A percentile compares a stretch with the other conserved stretches of the same genome.
These are phyloP conservation scores for Curvularia lunata DNA, from an alignment of 2,329 filamentous ascomycete species.

Conservation along the genomic window DNA sequence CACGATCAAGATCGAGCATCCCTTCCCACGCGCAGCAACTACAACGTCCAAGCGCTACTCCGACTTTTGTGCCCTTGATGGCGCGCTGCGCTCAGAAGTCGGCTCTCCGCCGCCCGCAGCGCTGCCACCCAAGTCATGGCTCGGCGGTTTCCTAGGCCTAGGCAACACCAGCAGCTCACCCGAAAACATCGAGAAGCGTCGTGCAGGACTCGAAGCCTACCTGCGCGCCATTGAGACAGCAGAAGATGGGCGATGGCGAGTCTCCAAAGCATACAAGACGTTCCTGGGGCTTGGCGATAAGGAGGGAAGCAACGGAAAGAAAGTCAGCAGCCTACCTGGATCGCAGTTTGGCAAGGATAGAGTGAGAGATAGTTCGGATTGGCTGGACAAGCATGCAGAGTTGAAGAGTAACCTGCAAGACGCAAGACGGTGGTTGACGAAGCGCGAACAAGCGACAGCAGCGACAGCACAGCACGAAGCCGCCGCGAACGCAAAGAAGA, in stretches of 20 bases:
- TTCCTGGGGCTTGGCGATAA: constrained; percentile 68
- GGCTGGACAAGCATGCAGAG: constrained; percentile 78
- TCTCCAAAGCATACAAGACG: constrained; percentile 72
- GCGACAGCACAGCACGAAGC: constrained; percentile 70
- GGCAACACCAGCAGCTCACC: constrained; percentile 69
- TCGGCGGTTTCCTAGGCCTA: constrained; percentile 60
- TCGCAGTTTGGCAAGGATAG: constrained; percentile 48
- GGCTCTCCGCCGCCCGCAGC: constrained; percentile 69
- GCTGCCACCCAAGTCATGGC: constrained; percentile 77
- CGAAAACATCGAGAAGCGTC: constrained; percentile 73
- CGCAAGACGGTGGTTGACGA: constrained; percentile 68
- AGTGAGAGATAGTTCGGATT: constrained; percentile 62
- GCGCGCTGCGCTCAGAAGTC: constrained; percentile 64
- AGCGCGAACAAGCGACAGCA: constrained; percentile 67
- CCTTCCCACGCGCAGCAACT: constrained; percentile 76
- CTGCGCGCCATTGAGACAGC: constrained; percentile 73
- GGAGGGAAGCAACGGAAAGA: constrained; percentile 30
- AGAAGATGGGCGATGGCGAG: constrained; percentile 78
- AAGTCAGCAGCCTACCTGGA: constrained; percentile 29
- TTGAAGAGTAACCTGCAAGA: constrained; percentile 75
- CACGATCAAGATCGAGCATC: constrained; percentile 77
- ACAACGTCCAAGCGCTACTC: constrained; percentile 83
- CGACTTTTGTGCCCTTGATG: constrained; percentile 74
- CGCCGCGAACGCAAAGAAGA: constrained; percentile 75
- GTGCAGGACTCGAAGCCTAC: constrained; percentile 72